Percentiles rank a stretch among this genome's conserved stretches.
phyloP scores from a whole-genome alignment of 2,329 filamentous ascomycete genomes.

The Fusarium veterinarium region DNA sequence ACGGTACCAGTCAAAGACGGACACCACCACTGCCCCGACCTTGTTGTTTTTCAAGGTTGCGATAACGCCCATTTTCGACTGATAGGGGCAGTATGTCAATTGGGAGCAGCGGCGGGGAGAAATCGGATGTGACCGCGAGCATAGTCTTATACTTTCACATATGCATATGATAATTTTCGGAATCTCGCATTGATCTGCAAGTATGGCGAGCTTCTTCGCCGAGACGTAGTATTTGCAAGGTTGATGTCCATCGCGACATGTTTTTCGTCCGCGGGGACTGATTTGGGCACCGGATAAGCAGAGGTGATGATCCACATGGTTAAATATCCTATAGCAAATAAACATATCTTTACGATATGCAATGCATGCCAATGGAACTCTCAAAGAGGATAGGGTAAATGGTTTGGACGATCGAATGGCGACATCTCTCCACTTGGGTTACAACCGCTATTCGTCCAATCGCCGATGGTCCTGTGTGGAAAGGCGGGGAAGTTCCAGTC shows the following conservation, averaged over 20 bases:
- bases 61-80: not conserved
- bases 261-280: not conserved
- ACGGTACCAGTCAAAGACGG: conserved; percentile 11
- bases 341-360: no score
- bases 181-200: not conserved
- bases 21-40: not conserved
- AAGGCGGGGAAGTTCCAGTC: no score
- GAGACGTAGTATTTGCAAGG: not conserved
- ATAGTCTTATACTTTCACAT: not conserved
- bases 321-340: not conserved
- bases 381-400: no score
- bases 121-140: rapidly evolving
- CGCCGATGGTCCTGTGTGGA: no score
- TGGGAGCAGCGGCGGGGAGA: rapidly evolving
- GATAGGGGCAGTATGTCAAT: rapidly evolving
- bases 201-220: not conserved
- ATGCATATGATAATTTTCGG: rapidly evolving
- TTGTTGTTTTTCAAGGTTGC: not conserved
- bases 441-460: no score
- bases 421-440: no score
- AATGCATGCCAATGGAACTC: not conserved
- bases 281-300: not conserved
- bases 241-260: rapidly evolving
- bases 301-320: not conserved
- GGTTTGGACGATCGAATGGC: no score